Conservation (phyloP, 2,329 filamentous ascomycete species). For the Fusarium globosum region DNA sequence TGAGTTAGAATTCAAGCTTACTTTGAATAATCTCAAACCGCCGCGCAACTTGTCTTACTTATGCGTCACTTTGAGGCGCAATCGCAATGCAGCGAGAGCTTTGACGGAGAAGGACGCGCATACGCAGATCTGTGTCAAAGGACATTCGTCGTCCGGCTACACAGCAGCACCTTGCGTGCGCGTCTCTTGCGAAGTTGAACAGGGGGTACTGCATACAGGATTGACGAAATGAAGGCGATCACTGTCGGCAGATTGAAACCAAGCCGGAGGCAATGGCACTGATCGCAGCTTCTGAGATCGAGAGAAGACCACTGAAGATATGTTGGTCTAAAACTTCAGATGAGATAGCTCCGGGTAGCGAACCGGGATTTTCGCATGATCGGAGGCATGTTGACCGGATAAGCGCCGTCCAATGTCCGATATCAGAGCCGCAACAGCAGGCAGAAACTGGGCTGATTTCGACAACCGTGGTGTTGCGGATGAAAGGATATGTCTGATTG, state of each 20-base stretch:
- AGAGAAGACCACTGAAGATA: neutral
- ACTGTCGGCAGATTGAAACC: conserved; percentile 4
- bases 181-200: conserved; percentile 4
- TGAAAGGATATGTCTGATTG: conserved; percentile 26
- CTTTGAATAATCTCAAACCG: conserved; percentile 44
- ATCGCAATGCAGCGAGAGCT: conserved; percentile 2
- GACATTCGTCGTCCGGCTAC: conserved; percentile 16
- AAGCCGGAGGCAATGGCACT: conserved; percentile 1
- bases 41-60: conserved; percentile 43
- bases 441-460: neutral
- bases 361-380: conserved; percentile 1
- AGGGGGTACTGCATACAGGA: conserved; percentile 2
- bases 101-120: conserved; percentile 9
- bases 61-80: conserved; percentile 30
- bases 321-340: neutral
- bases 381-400: conserved; percentile 14
- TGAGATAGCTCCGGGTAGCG: conserved; percentile 17
- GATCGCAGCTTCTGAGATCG: neutral
- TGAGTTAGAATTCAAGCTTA: conserved; percentile 46
- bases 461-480: conserved; percentile 18
- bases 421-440: conserved; percentile 11
- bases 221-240: conserved; percentile 15
- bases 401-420: conserved; percentile 4
- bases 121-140: conserved; percentile 12
- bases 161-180: conserved; percentile 20